phyloP scores from a whole-genome alignment of 2,329 filamentous ascomycete genomes.

The Gnomoniopsis smithogilvyi region DNA sequence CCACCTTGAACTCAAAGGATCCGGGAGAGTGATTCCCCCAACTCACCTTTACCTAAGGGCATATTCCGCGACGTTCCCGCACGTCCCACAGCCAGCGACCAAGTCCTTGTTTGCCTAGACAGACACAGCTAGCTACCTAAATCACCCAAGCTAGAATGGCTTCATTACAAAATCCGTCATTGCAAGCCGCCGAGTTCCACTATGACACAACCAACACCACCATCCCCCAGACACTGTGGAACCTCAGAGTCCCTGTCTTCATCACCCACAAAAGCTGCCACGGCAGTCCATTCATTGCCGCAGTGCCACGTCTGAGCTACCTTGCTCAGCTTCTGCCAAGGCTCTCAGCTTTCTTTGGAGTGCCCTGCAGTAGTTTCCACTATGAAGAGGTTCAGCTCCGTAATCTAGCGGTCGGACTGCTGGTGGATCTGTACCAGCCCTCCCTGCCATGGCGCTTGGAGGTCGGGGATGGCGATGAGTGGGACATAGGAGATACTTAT shows the following conservation, averaged over 20 bases:
- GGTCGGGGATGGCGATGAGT: slow-evolving; percentile 51
- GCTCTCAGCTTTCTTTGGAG: slow-evolving; percentile 49
- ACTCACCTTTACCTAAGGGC: not conserved
- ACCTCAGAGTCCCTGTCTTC: slow-evolving; percentile 49
- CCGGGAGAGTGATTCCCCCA: not conserved
- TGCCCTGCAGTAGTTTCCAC: slow-evolving; percentile 56
- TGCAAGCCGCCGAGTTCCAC: not conserved
- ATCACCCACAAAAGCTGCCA: slow-evolving; percentile 49
- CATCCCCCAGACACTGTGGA: slow-evolving; percentile 51
- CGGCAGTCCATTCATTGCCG: slow-evolving; percentile 48
- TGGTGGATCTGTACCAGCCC: slow-evolving; percentile 56
- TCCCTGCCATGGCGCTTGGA: slow-evolving; percentile 52
- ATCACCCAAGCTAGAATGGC: slow-evolving; percentile 3
- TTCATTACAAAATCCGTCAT: slow-evolving; percentile 3
- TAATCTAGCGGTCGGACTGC: slow-evolving; percentile 50
- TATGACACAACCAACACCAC: slow-evolving; percentile 16
- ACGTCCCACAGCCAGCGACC: not conserved
- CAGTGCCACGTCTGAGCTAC: slow-evolving; percentile 58
- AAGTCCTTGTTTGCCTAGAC: not conserved
- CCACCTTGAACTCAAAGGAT: not conserved
- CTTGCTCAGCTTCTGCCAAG: slow-evolving; percentile 55
- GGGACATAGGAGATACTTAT: slow-evolving; percentile 62
- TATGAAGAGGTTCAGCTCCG: slow-evolving; percentile 52
- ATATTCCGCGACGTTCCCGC: not conserved
- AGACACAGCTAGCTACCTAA: not conserved